A percentile compares a stretch with the other conserved stretches of the same genome.
Conservation (phyloP, 2,329 filamentous ascomycete genomes). For the Cercospora citrullina region DNA sequence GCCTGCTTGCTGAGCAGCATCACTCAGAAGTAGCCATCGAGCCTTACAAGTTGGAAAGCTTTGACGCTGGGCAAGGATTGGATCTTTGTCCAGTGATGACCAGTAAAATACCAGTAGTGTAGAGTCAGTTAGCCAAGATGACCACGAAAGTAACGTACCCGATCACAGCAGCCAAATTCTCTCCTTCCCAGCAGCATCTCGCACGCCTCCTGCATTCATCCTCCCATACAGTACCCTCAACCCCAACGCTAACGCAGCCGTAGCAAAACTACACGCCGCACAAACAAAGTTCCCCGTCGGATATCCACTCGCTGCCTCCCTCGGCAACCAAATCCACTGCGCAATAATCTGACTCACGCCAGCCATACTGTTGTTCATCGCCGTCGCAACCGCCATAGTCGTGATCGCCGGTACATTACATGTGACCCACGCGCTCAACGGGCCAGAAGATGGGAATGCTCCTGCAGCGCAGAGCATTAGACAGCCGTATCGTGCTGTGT, state of each 20-base stretch:
- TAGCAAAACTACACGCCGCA: conserved; percentile 42
- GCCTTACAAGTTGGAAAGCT: background rate
- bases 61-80: background rate
- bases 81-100: no score
- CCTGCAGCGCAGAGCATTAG: conserved; percentile 42
- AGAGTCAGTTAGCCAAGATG: background rate
- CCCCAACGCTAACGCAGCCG: conserved; percentile 30
- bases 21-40: no score
- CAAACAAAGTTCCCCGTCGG: conserved; percentile 46
- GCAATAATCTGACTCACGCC: conserved; percentile 44
- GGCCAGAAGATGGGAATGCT: conserved; percentile 41
- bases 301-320: conserved; percentile 37
- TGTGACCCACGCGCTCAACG: conserved; percentile 44
- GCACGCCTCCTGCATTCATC: conserved; percentile 30
- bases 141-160: background rate
- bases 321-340: conserved; percentile 44
- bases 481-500: conserved; percentile 40
- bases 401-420: conserved; percentile 43
- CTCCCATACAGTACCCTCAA: conserved; percentile 36
- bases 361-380: conserved; percentile 42
- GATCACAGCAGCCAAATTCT: conserved; percentile 31
- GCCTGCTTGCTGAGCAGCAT: no score
- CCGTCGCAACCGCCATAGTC: conserved; percentile 43
- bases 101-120: no score
- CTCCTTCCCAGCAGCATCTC: conserved; percentile 30